Conservation (phyloP, 768 basidiomycete species). For the Chiua virens region DNA sequence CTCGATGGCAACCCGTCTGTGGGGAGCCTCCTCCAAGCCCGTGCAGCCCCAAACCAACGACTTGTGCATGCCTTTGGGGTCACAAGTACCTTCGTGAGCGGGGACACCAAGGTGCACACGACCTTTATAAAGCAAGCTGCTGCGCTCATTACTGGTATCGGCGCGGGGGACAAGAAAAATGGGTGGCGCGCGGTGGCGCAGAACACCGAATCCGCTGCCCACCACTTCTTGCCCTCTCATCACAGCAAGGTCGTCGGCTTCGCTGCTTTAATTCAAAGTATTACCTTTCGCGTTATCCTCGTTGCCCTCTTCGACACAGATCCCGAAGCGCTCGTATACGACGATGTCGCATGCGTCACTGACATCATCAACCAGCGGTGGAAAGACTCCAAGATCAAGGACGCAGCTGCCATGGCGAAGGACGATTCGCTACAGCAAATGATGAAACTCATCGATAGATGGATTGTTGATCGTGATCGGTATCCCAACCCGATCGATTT, state of each 20-base stretch:
- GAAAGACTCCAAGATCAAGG: constrained; percentile 23
- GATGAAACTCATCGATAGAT: constrained; percentile 28
- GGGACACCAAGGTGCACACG: constrained; percentile 30
- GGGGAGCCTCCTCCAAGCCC: constrained; percentile 11
- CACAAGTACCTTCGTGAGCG: constrained; percentile 55
- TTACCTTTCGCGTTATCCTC: constrained; percentile 46
- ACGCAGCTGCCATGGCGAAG: constrained; percentile 5
- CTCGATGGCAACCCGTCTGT: constrained; percentile 18
- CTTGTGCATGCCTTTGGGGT: constrained; percentile 28
- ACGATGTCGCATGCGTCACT: constrained; percentile 42
- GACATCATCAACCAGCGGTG: constrained; percentile 37
- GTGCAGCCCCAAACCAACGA: constrained; percentile 22
- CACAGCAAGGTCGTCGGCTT: constrained; percentile 22
- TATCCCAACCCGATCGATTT: constrained; percentile 46
- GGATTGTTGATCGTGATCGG: constrained; percentile 36
- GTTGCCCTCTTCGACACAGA: constrained; percentile 37
- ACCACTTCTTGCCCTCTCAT: constrained; percentile 11
- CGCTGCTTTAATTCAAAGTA: constrained; percentile 41
- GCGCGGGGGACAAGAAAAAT: not conserved
- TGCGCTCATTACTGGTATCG: constrained; percentile 12
- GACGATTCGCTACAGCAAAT: constrained; percentile 33
- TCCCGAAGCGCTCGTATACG: constrained; percentile 27
- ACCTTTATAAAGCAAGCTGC: constrained; percentile 24
- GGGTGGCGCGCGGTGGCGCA: constrained; percentile 16
- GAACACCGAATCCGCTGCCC: constrained; percentile 12